phyloP scores from a whole-genome alignment of 2,329 filamentous ascomycete genomes.

The Cladosporium sp. region DNA sequence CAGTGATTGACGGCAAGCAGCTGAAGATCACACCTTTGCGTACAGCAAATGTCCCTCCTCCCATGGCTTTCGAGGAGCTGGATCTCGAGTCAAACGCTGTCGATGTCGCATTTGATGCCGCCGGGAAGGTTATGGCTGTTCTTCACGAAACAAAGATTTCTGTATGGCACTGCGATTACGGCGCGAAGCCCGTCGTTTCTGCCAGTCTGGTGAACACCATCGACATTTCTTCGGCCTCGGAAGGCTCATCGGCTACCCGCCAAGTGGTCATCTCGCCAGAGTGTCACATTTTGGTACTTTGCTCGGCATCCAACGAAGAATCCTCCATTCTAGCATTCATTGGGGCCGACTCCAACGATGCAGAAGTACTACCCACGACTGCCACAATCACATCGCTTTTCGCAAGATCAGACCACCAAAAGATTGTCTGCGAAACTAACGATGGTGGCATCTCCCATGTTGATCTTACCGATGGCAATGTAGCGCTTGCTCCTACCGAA shows the following conservation, averaged over 20 bases:
- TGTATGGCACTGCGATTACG: slow-evolving; percentile 64
- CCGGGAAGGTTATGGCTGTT: slow-evolving; percentile 63
- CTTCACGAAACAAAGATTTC: slow-evolving; percentile 63
- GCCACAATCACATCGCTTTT: neutral
- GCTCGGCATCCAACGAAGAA: slow-evolving; percentile 15
- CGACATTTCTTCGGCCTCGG: slow-evolving; percentile 4
- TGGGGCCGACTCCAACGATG: neutral
- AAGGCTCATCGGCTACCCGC: slow-evolving; percentile 23
- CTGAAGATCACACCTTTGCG: slow-evolving; percentile 83
- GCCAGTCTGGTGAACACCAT: slow-evolving; percentile 29
- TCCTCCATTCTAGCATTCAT: slow-evolving; percentile 3
- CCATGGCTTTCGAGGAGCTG: slow-evolving; percentile 81
- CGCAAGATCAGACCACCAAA: slow-evolving; percentile 2
- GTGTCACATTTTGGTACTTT: slow-evolving; percentile 33
- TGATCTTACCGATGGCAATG: neutral
- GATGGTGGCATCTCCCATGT: neutral
- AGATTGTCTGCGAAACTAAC: slow-evolving; percentile 1
- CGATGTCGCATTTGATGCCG: slow-evolving; percentile 69
- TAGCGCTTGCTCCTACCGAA: neutral
- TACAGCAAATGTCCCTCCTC: slow-evolving; percentile 80
- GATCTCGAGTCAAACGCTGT: slow-evolving; percentile 56
- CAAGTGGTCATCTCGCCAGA: slow-evolving; percentile 46
- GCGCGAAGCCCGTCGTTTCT: slow-evolving; percentile 46
- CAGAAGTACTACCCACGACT: neutral
- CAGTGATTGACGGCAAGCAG: slow-evolving; percentile 75